These are phyloP conservation scores for Rhodosporidiobolus odoratus DNA, from an alignment of 768 basidiomycete genomes.

Conservation along the genomic window DNA sequence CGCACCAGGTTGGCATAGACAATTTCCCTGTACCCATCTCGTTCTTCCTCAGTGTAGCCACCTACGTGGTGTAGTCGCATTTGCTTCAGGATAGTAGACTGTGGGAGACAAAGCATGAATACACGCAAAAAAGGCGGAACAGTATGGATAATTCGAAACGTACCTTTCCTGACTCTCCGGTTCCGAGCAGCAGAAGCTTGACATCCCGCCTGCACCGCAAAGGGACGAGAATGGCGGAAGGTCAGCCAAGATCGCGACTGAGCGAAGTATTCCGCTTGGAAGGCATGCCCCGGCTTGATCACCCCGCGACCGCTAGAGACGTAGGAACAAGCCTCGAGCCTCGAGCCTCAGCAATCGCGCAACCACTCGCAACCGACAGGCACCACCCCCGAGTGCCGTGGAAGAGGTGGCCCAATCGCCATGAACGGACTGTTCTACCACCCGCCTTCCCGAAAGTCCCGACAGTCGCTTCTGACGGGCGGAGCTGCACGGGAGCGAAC, in stretches of 20 bases:
- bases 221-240: not conserved
- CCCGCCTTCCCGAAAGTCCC: too few species aligned
- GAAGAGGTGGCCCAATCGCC: too few species aligned
- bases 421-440: too few species aligned
- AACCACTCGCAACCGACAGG: not conserved
- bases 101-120: not conserved
- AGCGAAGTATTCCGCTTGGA: not conserved
- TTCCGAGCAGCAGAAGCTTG: constrained; percentile 40
- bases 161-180: constrained; percentile 41
- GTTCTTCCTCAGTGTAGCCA: constrained; percentile 73
- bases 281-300: too few species aligned
- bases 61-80: constrained; percentile 91
- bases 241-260: not conserved
- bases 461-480: too few species aligned
- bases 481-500: too few species aligned
- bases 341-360: too few species aligned
- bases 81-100: constrained; percentile 92
- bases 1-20: constrained; percentile 76
- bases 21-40: constrained; percentile 92
- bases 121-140: not conserved
- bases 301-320: not conserved
- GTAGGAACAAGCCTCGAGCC: not conserved
- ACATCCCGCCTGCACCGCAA: constrained; percentile 21
- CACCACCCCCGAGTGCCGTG: too few species aligned
- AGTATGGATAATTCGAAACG: not conserved